Evolutionary conservation across 768 basidiomycete genomes (phyloP).

Genomic region (Collybia nuda): DNA sequence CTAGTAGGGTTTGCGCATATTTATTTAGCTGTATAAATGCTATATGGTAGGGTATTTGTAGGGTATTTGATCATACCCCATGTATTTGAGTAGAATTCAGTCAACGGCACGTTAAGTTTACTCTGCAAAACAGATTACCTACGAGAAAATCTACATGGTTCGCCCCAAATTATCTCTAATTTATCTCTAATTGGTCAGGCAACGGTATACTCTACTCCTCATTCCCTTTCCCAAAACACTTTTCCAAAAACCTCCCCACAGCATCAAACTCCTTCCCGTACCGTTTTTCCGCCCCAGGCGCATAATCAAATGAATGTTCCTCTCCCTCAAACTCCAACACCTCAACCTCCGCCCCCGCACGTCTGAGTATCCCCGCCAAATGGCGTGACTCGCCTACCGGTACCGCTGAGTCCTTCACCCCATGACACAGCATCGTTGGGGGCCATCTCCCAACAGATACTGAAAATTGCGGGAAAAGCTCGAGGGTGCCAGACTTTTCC

Average conservation of each 20-base stretch:
- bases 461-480: conserved; percentile 46
- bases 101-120: too few species aligned
- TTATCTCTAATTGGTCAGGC: too few species aligned
- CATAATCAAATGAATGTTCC: conserved; percentile 62
- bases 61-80: too few species aligned
- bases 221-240: neutral
- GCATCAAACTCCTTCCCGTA: conserved; percentile 36
- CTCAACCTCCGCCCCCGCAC: conserved; percentile 19
- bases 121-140: too few species aligned
- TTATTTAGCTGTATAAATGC: too few species aligned
- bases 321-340: conserved; percentile 24
- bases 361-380: conserved; percentile 26
- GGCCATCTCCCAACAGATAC: conserved; percentile 37
- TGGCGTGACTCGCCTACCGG: conserved; percentile 37
- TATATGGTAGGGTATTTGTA: too few species aligned
- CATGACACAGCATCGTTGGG: conserved; percentile 46
- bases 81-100: too few species aligned
- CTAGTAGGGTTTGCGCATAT: too few species aligned
- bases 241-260: conserved; percentile 33
- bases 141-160: too few species aligned
- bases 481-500: too few species aligned
- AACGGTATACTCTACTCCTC: neutral
- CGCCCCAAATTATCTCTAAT: too few species aligned
- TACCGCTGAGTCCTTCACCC: conserved; percentile 47
- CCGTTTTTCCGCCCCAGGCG: conserved; percentile 37